phyloP scores from a whole-genome alignment of 2,329 filamentous ascomycete species.

The Grosmannia penicillata region DNA sequence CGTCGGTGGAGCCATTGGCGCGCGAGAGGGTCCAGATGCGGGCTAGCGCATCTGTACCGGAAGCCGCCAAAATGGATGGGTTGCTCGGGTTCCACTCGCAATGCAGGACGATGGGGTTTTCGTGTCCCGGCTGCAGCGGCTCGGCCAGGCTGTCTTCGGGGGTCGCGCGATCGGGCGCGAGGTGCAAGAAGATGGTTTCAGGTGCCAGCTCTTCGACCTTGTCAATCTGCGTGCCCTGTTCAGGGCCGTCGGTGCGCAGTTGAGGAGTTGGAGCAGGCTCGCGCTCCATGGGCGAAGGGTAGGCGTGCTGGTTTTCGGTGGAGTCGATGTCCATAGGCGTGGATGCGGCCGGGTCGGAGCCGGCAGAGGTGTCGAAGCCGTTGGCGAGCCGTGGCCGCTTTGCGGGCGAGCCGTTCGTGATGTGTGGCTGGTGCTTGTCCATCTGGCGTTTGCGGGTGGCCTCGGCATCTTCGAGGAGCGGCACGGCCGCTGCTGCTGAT shows the following conservation, averaged over 20 bases:
- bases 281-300: conserved; percentile 48
- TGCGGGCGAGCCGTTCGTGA: conserved; percentile 39
- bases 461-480: conserved; percentile 22
- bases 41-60: conserved; percentile 56
- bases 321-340: conserved; percentile 48
- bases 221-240: conserved; percentile 49
- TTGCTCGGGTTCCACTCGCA: conserved; percentile 55
- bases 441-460: conserved; percentile 35
- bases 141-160: conserved; percentile 17
- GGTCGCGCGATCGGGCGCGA: conserved; percentile 26
- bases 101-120: conserved; percentile 49
- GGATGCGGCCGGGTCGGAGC: conserved; percentile 19
- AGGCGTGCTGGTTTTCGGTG: conserved; percentile 39
- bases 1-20: conserved; percentile 30
- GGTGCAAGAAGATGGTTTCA: conserved; percentile 45
- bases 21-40: conserved; percentile 51
- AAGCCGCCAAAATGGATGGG: conserved; percentile 50
- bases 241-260: conserved; percentile 44
- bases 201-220: conserved; percentile 46
- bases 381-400: conserved; percentile 48
- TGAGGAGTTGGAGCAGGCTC: conserved; percentile 38
- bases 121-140: conserved; percentile 15
- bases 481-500: too few species aligned
- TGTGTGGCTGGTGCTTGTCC: conserved; percentile 27
- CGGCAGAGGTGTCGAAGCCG: conserved; percentile 40